These are phyloP conservation scores for Pholiota adiposa DNA, from an alignment of 1,284 basidiomycete species.

Conservation along the genomic window DNA sequence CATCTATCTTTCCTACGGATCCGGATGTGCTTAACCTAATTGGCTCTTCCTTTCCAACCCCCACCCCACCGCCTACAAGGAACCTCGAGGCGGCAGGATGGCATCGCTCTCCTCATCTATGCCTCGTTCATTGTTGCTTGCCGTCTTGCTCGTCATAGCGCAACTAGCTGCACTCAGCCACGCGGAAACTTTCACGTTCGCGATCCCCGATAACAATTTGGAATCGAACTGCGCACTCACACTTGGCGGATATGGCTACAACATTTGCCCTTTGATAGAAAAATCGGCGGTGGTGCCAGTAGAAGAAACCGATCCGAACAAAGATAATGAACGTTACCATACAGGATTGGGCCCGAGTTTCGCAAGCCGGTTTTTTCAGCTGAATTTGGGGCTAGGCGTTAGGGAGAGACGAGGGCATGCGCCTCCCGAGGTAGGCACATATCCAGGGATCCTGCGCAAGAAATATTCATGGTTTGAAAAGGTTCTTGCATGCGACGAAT, in stretches of 20 bases:
- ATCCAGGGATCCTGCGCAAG: not conserved
- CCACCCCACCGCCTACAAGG: slow-evolving; percentile 4
- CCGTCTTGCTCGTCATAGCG: slow-evolving; percentile 18
- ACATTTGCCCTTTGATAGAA: slow-evolving; percentile 29
- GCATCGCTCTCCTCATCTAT: slow-evolving; percentile 7
- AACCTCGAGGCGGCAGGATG: slow-evolving; percentile 15
- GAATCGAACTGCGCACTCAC: slow-evolving; percentile 25
- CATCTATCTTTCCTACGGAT: not conserved
- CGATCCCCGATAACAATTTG: slow-evolving; percentile 24
- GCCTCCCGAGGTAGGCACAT: not conserved
- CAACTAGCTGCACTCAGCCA: slow-evolving; percentile 12
- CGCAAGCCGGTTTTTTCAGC: slow-evolving; percentile 17
- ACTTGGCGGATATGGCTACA: slow-evolving; percentile 25
- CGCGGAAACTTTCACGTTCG: slow-evolving; percentile 14
- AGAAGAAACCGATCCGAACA: not conserved
- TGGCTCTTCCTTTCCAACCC: not conserved
- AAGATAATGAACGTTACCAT: slow-evolving; percentile 11
- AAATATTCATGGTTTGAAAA: not conserved
- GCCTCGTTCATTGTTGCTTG: slow-evolving; percentile 15
- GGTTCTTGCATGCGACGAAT: slow-evolving; percentile 21
- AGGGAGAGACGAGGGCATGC: slow-evolving; percentile 3
- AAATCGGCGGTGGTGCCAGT: slow-evolving; percentile 11
- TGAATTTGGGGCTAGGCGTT: slow-evolving; percentile 21
- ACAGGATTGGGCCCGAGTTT: slow-evolving; percentile 15
- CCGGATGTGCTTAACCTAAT: slow-evolving; percentile 5